Percentiles rank a stretch among this genome's conserved stretches.
Evolutionary conservation across 106 monocot genomes (phyloP).

Genomic region (Apostasia shenzhenica): DNA sequence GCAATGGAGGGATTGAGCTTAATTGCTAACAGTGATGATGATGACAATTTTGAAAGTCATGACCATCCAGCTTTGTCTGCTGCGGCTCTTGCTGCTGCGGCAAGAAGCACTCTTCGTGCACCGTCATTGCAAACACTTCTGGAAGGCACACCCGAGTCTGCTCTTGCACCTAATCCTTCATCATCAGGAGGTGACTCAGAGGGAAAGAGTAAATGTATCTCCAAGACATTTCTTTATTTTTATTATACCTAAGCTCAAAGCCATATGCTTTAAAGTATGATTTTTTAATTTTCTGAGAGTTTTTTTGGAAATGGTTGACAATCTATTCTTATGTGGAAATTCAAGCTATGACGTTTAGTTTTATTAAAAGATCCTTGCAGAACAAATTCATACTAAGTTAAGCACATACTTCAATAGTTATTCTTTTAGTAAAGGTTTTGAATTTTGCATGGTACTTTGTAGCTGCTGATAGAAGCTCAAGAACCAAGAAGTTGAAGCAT

Average conservation of each 20-base stretch:
- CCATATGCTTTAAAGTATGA: background rate
- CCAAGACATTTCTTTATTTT: background rate
- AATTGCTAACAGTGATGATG: conserved; percentile 78
- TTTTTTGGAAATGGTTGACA: no score
- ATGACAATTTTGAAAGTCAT: conserved; percentile 36
- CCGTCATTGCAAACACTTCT: conserved; percentile 98
- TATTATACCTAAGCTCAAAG: background rate
- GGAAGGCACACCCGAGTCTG: conserved; percentile 55
- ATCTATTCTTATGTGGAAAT: background rate
- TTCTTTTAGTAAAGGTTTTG: background rate
- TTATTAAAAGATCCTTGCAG: no score
- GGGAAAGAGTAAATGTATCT: conserved; percentile 86
- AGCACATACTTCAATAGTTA: no score
- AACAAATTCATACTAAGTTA: no score
- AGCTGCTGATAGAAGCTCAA: conserved; percentile 67
- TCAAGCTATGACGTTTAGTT: conserved; percentile 1
- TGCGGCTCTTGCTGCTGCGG: conserved; percentile 76
- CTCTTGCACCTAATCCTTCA: conserved; percentile 32
- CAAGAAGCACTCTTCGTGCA: conserved; percentile 86
- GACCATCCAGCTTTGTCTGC: conserved; percentile 56
- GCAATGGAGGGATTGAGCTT: conserved; percentile 54
- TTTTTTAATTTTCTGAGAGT: no score
- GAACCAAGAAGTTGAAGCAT: conserved; percentile 75
- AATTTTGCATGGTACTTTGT: conserved; percentile 15
- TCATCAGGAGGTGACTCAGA: conserved; percentile 94